Evolutionary conservation across 106 monocot species (phyloP).

Genomic region (Dendrobium nobile): DNA sequence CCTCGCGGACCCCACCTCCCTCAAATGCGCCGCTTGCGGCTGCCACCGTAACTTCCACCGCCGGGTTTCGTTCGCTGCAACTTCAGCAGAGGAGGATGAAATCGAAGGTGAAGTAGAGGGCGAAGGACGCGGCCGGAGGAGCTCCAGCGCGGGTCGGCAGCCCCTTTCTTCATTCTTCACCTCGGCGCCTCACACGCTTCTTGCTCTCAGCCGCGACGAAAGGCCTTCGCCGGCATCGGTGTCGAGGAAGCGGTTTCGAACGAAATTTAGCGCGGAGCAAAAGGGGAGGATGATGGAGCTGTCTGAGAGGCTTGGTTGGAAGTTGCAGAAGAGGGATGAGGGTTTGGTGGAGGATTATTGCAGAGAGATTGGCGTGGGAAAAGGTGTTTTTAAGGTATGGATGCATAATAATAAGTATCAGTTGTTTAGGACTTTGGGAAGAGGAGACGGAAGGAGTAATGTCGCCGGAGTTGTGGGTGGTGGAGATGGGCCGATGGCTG

Average conservation of each 20-base stretch:
- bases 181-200: constrained; percentile 58
- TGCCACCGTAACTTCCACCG: constrained; percentile 59
- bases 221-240: constrained; percentile 9
- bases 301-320: constrained; percentile 67
- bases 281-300: constrained; percentile 75
- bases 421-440: constrained; percentile 15
- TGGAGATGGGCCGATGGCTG: not conserved
- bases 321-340: constrained; percentile 66
- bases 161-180: not conserved
- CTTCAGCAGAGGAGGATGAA: constrained; percentile 42
- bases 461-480: not conserved
- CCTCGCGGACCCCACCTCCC: constrained; percentile 31
- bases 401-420: constrained; percentile 90
- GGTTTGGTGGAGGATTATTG: constrained; percentile 48
- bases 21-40: constrained; percentile 47
- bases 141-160: not conserved
- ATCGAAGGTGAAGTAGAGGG: not conserved
- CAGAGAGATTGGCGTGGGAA: constrained; percentile 53
- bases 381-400: constrained; percentile 78
- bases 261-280: constrained; percentile 69
- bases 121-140: not conserved
- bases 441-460: too few relatives aligned
- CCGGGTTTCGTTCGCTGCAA: constrained; percentile 61
- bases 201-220: constrained; percentile 44
- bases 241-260: constrained; percentile 57